These are phyloP conservation scores for Hyaloscypha variabilis DNA, from an alignment of 495 filamentous ascomycete genomes.

Conservation along the genomic window DNA sequence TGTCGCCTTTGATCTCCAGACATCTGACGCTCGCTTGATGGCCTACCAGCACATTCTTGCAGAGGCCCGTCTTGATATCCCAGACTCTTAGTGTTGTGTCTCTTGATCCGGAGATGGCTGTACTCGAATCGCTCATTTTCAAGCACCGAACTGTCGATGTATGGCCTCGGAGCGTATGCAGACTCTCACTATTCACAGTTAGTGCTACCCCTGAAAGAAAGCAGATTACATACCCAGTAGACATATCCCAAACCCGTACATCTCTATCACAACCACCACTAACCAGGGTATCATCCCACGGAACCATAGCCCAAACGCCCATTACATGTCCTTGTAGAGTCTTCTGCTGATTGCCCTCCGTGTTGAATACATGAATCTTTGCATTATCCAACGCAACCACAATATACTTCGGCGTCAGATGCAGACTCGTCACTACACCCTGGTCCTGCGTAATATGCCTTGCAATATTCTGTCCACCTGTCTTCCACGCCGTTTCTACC, in stretches of 20 bases:
- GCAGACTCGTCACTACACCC: conserved; percentile 93
- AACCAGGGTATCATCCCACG: conserved; percentile 93
- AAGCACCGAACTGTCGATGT: conserved; percentile 96
- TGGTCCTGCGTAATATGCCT: conserved; percentile 92
- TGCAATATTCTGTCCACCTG: conserved; percentile 76
- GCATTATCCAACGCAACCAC: conserved; percentile 97
- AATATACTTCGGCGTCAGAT: conserved; percentile 93
- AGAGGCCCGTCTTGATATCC: conserved; percentile 86
- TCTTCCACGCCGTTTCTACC: conserved; percentile 95
- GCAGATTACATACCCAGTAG: conserved; percentile 72
- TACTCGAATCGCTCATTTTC: conserved; percentile 93
- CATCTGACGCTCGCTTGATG: conserved; percentile 97
- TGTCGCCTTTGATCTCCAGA: conserved; percentile 91
- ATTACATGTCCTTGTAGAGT: conserved; percentile 95
- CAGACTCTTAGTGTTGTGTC: conserved; percentile 94
- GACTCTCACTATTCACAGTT: conserved; percentile 49
- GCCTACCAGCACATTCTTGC: conserved; percentile 88
- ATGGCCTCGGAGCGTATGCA: conserved; percentile 89
- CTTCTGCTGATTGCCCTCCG: conserved; percentile 82
- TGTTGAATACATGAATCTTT: conserved; percentile 97
- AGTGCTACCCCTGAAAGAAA: conserved; percentile 28
- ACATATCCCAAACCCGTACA: conserved; percentile 96
- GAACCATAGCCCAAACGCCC: conserved; percentile 99
- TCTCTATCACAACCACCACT: conserved; percentile 97
- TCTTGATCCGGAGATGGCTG: conserved; percentile 93